Evolutionary conservation across 345 rosid species (phyloP).

Genomic region (Eutrema yunnanense): DNA sequence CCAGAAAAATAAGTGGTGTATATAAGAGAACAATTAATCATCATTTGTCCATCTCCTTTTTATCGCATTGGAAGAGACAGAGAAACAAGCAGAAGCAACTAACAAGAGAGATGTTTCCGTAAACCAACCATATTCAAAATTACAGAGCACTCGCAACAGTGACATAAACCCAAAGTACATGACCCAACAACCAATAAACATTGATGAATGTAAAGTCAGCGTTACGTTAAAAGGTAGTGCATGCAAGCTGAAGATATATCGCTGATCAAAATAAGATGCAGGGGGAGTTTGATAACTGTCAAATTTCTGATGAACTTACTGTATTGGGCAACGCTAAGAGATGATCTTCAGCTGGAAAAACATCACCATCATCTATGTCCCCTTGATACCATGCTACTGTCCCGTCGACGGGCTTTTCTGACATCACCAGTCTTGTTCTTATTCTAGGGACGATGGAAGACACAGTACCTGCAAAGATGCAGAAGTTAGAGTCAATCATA

Average conservation of each 20-base stretch:
- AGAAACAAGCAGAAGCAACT: background rate
- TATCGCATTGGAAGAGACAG: background rate
- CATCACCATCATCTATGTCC: constrained; percentile 66
- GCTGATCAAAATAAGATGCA: constrained; percentile 3
- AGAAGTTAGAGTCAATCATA: constrained; percentile 14
- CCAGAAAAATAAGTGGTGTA: background rate
- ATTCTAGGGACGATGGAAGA: constrained; percentile 39
- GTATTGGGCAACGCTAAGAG: constrained; percentile 75
- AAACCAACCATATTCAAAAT: constrained; percentile 1
- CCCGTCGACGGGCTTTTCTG: constrained; percentile 76
- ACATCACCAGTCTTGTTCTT: constrained; percentile 56
- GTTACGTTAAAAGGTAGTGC: background rate
- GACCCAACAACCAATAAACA: constrained; percentile 1
- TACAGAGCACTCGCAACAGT: constrained; percentile 1
- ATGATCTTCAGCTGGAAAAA: constrained; percentile 61
- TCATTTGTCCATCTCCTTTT: background rate
- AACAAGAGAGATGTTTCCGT: constrained; percentile 4
- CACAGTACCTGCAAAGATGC: constrained; percentile 22
- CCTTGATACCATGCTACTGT: constrained; percentile 82
- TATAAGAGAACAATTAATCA: background rate
- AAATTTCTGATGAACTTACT: constrained; percentile 43
- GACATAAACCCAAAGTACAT: background rate
- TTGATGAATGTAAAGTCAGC: background rate
- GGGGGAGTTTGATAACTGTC: background rate
- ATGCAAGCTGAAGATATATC: constrained; percentile 17